Conservation (phyloP, 2,329 filamentous ascomycete genomes). For the Stemphylium vesicarium region DNA sequence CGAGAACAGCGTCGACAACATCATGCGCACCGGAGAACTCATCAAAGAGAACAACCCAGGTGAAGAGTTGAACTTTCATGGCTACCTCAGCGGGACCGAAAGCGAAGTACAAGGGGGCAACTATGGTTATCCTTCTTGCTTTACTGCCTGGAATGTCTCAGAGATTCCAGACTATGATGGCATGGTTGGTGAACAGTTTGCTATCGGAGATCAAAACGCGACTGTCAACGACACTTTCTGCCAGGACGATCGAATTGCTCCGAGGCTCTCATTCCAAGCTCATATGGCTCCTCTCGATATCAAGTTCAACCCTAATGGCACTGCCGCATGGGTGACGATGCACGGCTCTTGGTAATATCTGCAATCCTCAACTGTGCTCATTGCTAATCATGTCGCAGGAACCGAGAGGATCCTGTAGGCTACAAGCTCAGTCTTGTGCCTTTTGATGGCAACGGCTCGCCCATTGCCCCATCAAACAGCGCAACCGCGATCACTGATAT, state of each 20-base stretch:
- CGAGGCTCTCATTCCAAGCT: conserved; percentile 65
- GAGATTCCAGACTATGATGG: conserved; percentile 56
- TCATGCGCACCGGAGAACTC: conserved; percentile 64
- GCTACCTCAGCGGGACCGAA: conserved; percentile 62
- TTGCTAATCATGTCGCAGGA: conserved; percentile 38
- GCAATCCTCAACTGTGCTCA: neutral
- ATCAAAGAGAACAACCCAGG: conserved; percentile 73
- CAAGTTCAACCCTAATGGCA: conserved; percentile 66
- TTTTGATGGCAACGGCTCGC: conserved; percentile 55
- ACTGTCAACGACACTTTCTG: conserved; percentile 58
- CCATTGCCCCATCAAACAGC: conserved; percentile 54
- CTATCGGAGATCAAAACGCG: conserved; percentile 52
- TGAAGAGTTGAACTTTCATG: conserved; percentile 77
- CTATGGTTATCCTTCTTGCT: conserved; percentile 75
- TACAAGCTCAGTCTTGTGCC: conserved; percentile 58
- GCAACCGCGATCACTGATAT: conserved; percentile 59
- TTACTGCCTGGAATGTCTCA: conserved; percentile 66
- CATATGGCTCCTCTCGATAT: conserved; percentile 77
- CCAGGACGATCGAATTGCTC: conserved; percentile 47
- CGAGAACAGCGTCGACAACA: conserved; percentile 73
- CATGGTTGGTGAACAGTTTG: conserved; percentile 59
- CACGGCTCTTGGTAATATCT: conserved; percentile 70
- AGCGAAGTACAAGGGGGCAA: conserved; percentile 58
- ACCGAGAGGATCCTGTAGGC: conserved; percentile 56
- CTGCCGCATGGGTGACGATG: conserved; percentile 69